Evolutionary conservation across 2,329 filamentous ascomycete species (phyloP), one percentile per base, ranked within the genome.

Genomic region (Harringtonia lauricola): DNA sequence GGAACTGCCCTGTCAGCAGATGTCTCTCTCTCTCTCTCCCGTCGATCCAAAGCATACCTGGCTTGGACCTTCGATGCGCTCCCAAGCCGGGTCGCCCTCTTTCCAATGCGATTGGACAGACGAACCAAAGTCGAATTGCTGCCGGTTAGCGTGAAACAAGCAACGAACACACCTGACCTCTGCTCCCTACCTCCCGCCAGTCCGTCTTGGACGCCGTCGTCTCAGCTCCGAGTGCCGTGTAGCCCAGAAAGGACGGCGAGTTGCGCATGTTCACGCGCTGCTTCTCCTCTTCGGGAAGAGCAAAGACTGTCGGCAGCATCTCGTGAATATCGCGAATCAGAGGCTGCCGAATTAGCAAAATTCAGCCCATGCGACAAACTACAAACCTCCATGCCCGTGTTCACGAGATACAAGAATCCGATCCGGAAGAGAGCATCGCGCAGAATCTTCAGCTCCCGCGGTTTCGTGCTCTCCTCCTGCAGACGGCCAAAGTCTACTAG

Each of bases 191-290:
- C 37, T 45, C 75, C 17, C 75, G 59, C 24, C 64, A 57, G 52
- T 80, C 76, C n/a, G 57, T 52, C 44, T 59, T 58, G 0, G 72
- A 70, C 0, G 70, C 68, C 2, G 76, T 81, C 0, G 61, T 73
- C 54, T 80, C 76, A 18, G 70, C 63, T 0, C 74, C 74, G 17
- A 68, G 66, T 0, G 63, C 67, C 47, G 71, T 74, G 52, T 79
- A 80, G 1, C 76, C 76, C 2, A 80, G 59, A 44, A 80, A 78
- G 53, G 79, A 76, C 12, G 74, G 72, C 1, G 72, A 79, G 34
- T 76, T 72, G 29, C 64, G 57, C 26, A 73, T 60, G 0, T 65
- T 65, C 12, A 72, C 55, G 2, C 52, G 52, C 1, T 55, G 54
- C 44, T 73, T 74, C 10, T 59, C 54, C 5, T 54, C 49, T 1